Base-by-base conservation (phyloP, 2,329 filamentous ascomycete species). In the Calonectria crousiana region DNA sequence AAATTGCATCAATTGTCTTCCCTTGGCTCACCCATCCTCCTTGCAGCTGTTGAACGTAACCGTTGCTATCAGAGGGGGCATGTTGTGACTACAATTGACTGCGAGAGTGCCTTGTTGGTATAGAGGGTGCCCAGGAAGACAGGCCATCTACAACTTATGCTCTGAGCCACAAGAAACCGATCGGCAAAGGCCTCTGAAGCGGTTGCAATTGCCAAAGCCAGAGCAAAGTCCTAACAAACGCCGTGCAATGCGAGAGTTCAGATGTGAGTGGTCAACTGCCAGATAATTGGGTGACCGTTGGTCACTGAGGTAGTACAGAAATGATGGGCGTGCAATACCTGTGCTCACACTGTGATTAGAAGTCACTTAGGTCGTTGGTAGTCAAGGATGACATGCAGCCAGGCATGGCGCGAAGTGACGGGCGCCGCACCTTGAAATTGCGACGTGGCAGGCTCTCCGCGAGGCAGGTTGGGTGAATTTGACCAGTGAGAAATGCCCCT, bases 391-490 rank as follows among this genome's bases (percentile, higher is more conserved):
- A 81, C 78, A 81, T 80, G 78, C 79, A 81, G 78, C 73, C 79
- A 70, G 78, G 77, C 77, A 81, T 81, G 79, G 79, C 79, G 79
- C 72, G 71, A 80, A 80, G 78, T 72, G 74, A 78, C 68, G 73
- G 76, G 78, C 75, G 78, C 78, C 79, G 79, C 79, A 74, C 80
- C 79, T 76, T 77, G 72, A 81, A 78, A 81, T 81, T 81, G 79
- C 79, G 79, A 81, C 80, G 79, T 81, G 79, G 80, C 80, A 79
- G 75, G 64, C 76, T 52, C 66, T 69, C 64, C 69, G 32, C 41
- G 18, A 53, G 34, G 47, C 47, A 69, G 56, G 53, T 49, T 53
- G 30, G 23, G 23, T 41, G 56, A 62, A 62, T 38, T 30, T 11
- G 36, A n/a, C 38, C 58, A 41, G 69, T 71, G 71, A 74, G 66